phyloP scores from a whole-genome alignment of 164 flowering plant species.

The Stephania yunnanensis region DNA sequence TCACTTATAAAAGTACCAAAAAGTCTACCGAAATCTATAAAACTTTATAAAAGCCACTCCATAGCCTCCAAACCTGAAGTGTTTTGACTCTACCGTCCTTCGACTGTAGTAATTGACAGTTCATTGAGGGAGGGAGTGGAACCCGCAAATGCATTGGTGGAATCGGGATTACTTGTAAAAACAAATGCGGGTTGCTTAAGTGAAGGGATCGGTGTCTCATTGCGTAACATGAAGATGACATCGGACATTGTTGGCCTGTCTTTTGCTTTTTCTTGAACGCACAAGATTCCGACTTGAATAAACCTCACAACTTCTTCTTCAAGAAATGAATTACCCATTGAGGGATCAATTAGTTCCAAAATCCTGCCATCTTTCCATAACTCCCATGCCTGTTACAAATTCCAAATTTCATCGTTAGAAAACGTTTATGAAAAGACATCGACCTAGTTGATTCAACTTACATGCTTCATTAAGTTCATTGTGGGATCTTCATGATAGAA shows the following conservation, averaged over 20 bases:
- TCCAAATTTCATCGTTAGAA: not conserved
- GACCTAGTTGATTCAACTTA: conserved; percentile 15
- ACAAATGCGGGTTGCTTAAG: conserved; percentile 10
- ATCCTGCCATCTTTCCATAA: conserved; percentile 9
- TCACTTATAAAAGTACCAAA: no score
- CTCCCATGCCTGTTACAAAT: conserved; percentile 1
- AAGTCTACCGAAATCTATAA: no score
- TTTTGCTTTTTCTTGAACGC: conserved; percentile 11
- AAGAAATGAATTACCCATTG: conserved; percentile 6
- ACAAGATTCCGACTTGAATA: conserved; percentile 8
- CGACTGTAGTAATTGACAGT: conserved; percentile 1
- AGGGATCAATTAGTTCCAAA: conserved; percentile 6
- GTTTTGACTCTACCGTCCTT: conserved; percentile 4
- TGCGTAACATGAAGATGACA: conserved; percentile 5
- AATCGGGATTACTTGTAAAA: not conserved
- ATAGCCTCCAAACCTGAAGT: no score
- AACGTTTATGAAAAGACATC: not conserved
- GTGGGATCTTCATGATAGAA: conserved; percentile 34
- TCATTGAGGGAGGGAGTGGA: conserved; percentile 6
- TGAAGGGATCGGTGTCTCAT: not conserved
- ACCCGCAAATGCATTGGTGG: not conserved
- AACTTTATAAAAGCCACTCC: no score
- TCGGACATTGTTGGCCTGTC: conserved; percentile 8
- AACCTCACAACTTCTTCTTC: conserved; percentile 1
- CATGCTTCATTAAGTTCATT: conserved; percentile 52